Conservation (phyloP, 441 rosid genomes). For the Populus tomentosa region DNA sequence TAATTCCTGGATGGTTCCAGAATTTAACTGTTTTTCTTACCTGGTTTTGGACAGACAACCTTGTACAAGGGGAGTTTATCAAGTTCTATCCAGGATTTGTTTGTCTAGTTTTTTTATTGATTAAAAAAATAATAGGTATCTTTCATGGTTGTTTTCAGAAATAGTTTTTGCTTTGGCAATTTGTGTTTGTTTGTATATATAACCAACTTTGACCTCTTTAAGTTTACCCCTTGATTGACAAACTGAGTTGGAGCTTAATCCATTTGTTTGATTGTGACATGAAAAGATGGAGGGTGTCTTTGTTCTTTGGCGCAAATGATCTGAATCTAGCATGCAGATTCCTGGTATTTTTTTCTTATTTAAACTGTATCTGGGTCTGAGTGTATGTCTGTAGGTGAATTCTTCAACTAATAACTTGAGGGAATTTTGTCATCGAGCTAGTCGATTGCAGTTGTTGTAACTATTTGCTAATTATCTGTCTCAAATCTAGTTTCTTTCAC, state of each 20-base stretch:
- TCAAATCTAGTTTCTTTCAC: background rate
- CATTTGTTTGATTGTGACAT: conserved; percentile 3
- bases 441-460: background rate
- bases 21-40: background rate
- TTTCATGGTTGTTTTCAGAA: conserved; percentile 10
- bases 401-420: background rate
- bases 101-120: background rate
- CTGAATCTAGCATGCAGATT: conserved; percentile 20
- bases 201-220: background rate
- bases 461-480: background rate
- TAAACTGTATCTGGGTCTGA: background rate
- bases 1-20: background rate
- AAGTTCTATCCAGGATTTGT: background rate
- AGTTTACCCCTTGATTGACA: conserved; percentile 1
- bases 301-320: background rate
- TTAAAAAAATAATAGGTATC: background rate
- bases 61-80: background rate
- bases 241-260: background rate
- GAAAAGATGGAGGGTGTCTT: conserved; percentile 4
- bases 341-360: conserved; percentile 16
- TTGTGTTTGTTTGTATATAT: conserved; percentile 22
- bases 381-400: conserved; percentile 1
- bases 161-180: conserved; percentile 21
- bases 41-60: conserved; percentile 2
- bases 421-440: background rate